A percentile compares a stretch with the other conserved stretches of the same genome.
Conservation (phyloP, 2,329 filamentous ascomycete genomes). For the Xylaria sp. region DNA sequence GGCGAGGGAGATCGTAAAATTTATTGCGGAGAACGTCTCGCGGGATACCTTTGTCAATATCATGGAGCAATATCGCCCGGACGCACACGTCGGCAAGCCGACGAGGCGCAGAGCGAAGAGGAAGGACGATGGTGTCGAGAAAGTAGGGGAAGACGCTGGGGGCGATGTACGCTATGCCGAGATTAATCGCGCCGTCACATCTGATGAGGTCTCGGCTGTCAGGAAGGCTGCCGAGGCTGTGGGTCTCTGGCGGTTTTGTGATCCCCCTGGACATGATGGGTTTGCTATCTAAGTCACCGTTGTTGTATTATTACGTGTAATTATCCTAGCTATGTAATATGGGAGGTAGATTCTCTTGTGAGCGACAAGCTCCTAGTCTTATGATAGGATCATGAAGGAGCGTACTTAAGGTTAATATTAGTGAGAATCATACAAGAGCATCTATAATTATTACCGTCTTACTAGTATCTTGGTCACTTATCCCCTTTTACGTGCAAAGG, state of each 20-base stretch:
- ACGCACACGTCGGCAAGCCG: conserved; percentile 82
- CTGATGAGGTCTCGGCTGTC: conserved; percentile 73
- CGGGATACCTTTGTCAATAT: conserved; percentile 83
- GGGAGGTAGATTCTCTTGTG: background rate
- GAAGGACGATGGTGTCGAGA: conserved; percentile 29
- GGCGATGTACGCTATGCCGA: conserved; percentile 73
- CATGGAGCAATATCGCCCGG: conserved; percentile 88
- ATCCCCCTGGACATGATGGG: conserved; percentile 64
- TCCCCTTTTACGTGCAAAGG: too few relatives aligned
- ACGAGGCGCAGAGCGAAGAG: conserved; percentile 55
- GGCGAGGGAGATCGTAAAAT: conserved; percentile 77
- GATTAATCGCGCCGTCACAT: conserved; percentile 76
- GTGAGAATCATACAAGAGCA: too few relatives aligned
- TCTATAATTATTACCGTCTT: background rate
- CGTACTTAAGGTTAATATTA: background rate
- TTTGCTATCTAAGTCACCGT: conserved; percentile 57
- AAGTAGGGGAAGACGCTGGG: conserved; percentile 44
- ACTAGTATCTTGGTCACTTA: background rate
- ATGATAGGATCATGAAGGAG: background rate
- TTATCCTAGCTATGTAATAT: background rate
- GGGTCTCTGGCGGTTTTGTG: conserved; percentile 82
- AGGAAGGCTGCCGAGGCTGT: conserved; percentile 73
- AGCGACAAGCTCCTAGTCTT: too few relatives aligned
- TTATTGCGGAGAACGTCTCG: conserved; percentile 77
- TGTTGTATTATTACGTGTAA: conserved; percentile 14